Conservation (phyloP, 225 moss, liverwort and hornwort species). For the Polytrichum formosum region DNA sequence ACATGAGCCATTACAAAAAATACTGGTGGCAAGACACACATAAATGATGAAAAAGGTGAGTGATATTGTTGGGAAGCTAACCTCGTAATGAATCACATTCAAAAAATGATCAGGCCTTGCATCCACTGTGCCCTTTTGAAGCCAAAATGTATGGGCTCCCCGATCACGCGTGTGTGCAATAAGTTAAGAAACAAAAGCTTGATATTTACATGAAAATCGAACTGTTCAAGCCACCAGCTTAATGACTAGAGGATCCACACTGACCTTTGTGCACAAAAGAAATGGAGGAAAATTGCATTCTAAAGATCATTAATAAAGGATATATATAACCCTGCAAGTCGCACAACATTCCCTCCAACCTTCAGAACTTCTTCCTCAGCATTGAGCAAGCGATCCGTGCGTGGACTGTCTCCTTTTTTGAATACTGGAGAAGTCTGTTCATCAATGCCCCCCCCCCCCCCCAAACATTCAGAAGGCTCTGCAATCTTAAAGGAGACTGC, state of each 20-base stretch:
- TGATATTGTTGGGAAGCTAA: constrained; percentile 2
- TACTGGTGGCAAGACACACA: neutral
- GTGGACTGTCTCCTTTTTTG: constrained; percentile 57
- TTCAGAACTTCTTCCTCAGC: constrained; percentile 88
- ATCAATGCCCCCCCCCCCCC: neutral
- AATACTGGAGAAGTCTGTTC: constrained; percentile 35
- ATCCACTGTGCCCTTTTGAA: constrained; percentile 68
- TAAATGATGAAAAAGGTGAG: neutral
- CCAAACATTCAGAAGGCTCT: neutral
- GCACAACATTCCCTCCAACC: constrained; percentile 79
- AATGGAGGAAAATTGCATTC: neutral
- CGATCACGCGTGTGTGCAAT: constrained; percentile 68
- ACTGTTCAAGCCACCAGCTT: too few relatives aligned
- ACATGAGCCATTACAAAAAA: too few relatives aligned
- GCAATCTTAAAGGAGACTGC: too few relatives aligned
- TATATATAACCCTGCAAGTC: constrained; percentile 96
- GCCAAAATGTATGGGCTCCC: constrained; percentile 83
- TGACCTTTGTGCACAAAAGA: neutral
- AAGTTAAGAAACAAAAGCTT: constrained; percentile 53
- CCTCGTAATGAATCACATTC: constrained; percentile 96
- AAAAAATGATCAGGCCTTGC: constrained; percentile 79
- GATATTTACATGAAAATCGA: too few relatives aligned
- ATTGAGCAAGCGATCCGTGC: constrained; percentile 62
- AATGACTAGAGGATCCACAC: neutral
- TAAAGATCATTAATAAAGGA: constrained; percentile 32